Conservation (phyloP, 768 basidiomycete species). For the Dictyophora rubrovolvata region DNA sequence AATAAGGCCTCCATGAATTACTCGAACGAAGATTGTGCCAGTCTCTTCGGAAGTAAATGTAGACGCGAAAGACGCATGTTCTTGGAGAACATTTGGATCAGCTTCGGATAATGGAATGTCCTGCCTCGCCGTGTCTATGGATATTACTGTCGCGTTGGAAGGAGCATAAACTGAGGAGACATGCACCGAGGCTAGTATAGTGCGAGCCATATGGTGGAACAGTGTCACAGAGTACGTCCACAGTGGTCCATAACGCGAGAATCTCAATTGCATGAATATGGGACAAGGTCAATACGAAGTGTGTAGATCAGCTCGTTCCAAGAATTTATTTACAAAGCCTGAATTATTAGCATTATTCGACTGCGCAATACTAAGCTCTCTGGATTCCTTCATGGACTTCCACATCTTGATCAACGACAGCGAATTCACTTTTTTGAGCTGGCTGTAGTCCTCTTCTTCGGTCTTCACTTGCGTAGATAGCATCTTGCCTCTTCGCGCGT, state of each 20-base stretch:
- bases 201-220: slow-evolving; percentile 2
- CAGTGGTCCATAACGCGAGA: slow-evolving; percentile 10
- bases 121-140: slow-evolving; percentile 40
- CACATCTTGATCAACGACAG: slow-evolving; percentile 44
- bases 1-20: slow-evolving; percentile 64
- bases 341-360: slow-evolving; percentile 38
- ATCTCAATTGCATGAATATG: background rate
- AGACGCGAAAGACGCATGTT: slow-evolving; percentile 64
- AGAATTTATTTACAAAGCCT: slow-evolving; percentile 47
- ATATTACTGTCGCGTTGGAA: background rate
- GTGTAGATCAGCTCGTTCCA: background rate
- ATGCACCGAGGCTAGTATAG: slow-evolving; percentile 8
- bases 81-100: slow-evolving; percentile 37
- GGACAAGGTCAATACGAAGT: no score
- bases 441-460: slow-evolving; percentile 21
- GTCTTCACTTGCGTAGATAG: slow-evolving; percentile 17
- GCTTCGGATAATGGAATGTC: slow-evolving; percentile 38
- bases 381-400: slow-evolving; percentile 56
- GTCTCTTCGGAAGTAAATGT: slow-evolving; percentile 45
- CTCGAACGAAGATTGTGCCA: slow-evolving; percentile 61
- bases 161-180: slow-evolving; percentile 4
- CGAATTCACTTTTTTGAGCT: slow-evolving; percentile 27
- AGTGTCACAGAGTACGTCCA: background rate
- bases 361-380: slow-evolving; percentile 39
- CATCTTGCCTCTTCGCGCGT: slow-evolving; percentile 2